phyloP scores from a whole-genome alignment of 2,329 filamentous ascomycete genomes.

The Sclerotinia minor region DNA sequence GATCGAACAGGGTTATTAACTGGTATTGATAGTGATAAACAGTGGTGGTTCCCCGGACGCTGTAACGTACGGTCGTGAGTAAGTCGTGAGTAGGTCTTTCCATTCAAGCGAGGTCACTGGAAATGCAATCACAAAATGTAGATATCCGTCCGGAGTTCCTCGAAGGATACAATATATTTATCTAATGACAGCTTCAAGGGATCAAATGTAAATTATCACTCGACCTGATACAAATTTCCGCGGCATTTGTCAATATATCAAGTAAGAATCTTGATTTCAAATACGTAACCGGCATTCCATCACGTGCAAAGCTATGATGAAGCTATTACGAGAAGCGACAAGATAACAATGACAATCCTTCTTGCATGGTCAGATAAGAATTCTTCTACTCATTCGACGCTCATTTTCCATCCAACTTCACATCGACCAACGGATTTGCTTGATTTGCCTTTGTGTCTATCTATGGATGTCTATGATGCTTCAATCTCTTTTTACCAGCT shows the following conservation, averaged over 20 bases:
- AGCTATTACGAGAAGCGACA: slow-evolving; percentile 26
- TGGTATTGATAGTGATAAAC: slow-evolving; percentile 4
- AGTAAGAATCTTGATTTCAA: slow-evolving; percentile 9
- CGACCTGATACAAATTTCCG: not conserved
- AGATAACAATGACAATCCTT: slow-evolving; percentile 21
- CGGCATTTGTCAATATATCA: slow-evolving; percentile 3
- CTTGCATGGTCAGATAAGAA: slow-evolving; percentile 20
- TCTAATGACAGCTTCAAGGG: not conserved
- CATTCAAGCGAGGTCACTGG: not conserved
- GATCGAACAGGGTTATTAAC: slow-evolving; percentile 8
- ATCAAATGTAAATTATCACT: not conserved
- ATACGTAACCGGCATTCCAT: slow-evolving; percentile 4
- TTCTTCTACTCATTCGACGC: slow-evolving; percentile 18
- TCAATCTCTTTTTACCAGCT: not conserved
- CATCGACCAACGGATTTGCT: slow-evolving; percentile 8
- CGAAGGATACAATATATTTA: not conserved
- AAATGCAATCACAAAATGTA: slow-evolving; percentile 2
- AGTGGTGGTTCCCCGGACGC: not conserved
- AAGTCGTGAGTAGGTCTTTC: not conserved
- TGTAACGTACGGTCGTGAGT: not conserved
- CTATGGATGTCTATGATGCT: not conserved
- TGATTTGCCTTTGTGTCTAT: slow-evolving; percentile 2
- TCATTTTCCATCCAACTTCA: not conserved
- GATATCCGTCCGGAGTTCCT: slow-evolving; percentile 3
- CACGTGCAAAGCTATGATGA: slow-evolving; percentile 20